phyloP scores from a whole-genome alignment of 306 rosid genomes.

The Glycyrrhiza uralensis region DNA sequence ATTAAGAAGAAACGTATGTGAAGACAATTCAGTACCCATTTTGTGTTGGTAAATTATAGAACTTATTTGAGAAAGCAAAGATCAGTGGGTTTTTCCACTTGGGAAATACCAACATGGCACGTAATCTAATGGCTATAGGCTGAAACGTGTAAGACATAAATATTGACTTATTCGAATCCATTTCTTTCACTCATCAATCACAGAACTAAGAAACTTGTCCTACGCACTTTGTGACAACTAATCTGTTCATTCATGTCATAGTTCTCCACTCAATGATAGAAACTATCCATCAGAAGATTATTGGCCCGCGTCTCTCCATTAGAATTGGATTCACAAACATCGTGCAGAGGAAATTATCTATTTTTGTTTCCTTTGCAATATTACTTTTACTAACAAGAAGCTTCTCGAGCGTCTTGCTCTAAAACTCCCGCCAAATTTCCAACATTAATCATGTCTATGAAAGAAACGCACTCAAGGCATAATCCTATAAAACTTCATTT shows the following conservation, averaged over 20 bases:
- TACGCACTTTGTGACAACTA: background rate
- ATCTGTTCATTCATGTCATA: background rate
- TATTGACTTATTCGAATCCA: background rate
- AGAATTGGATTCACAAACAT: background rate
- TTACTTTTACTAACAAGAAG: background rate
- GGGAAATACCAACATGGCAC: background rate
- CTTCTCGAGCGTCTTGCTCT: background rate
- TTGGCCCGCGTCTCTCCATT: background rate
- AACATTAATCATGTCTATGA: background rate
- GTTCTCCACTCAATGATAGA: background rate
- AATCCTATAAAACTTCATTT: background rate
- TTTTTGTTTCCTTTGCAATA: background rate
- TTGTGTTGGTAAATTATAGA: background rate
- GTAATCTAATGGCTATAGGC: background rate
- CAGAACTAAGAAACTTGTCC: slow-evolving; percentile 6
- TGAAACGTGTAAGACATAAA: slow-evolving; percentile 18
- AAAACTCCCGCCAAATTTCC: background rate
- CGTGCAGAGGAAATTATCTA: background rate
- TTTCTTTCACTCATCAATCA: background rate
- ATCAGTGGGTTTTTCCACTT: background rate
- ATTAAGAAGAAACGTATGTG: background rate
- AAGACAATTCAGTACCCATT: background rate
- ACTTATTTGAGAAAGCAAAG: slow-evolving; percentile 6
- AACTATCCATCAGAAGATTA: background rate
- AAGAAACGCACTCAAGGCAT: background rate